These are phyloP conservation scores for Phylloboletellus chloephorus DNA, from an alignment of 1,284 basidiomycete species.

Conservation along the genomic window DNA sequence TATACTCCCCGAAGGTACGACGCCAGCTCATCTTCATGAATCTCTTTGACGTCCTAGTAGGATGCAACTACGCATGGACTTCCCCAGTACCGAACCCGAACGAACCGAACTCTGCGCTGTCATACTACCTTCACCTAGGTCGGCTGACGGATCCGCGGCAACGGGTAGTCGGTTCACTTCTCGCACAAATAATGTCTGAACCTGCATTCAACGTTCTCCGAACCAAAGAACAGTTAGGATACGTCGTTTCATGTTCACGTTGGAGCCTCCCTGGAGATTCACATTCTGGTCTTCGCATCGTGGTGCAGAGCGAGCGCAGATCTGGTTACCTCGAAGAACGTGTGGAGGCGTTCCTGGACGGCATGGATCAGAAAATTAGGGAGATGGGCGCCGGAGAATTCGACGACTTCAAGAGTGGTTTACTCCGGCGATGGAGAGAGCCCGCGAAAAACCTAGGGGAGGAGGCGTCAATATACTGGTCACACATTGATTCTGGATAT, in stretches of 20 bases:
- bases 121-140: constrained; percentile 78
- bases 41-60: constrained; percentile 35
- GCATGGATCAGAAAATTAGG: constrained; percentile 57
- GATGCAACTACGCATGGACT: constrained; percentile 68
- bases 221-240: constrained; percentile 97
- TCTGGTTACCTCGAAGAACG: constrained; percentile 85
- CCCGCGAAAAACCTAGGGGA: constrained; percentile 68
- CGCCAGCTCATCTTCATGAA: background rate
- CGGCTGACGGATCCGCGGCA: constrained; percentile 49
- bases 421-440: constrained; percentile 66
- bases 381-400: constrained; percentile 62
- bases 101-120: constrained; percentile 82
- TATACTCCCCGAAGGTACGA: constrained; percentile 61
- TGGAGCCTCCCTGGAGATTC: constrained; percentile 57
- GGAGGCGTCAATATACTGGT: constrained; percentile 63
- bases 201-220: constrained; percentile 92
- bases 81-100: constrained; percentile 76
- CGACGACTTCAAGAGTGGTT: constrained; percentile 54
- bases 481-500: constrained; percentile 65
- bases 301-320: constrained; percentile 87
- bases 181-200: constrained; percentile 78
- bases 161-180: constrained; percentile 55
- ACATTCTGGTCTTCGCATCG: constrained; percentile 76
- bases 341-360: constrained; percentile 81
- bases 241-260: constrained; percentile 67